Percentiles rank a stretch among this genome's conserved stretches.
Conservation (phyloP, 371 early-diverging fungal genomes). For the Mucor saturninus region DNA sequence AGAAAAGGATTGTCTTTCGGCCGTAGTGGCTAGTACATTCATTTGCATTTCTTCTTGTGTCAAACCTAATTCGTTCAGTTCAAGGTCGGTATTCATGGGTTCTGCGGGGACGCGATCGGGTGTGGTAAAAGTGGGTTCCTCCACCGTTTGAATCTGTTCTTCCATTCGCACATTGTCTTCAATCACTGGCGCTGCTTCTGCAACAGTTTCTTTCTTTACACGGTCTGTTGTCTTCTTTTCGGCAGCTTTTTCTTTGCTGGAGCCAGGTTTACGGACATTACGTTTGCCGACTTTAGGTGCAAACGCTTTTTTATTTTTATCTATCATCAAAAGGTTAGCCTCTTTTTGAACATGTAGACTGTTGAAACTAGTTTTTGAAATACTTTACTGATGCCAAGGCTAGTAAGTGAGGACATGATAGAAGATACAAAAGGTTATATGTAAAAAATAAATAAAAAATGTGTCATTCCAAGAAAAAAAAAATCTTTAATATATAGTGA, state of each 20-base stretch:
- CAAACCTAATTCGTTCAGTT: not conserved
- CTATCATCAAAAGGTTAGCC: constrained; percentile 6
- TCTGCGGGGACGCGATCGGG: not conserved
- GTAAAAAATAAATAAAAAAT: no score
- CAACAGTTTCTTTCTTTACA: constrained; percentile 5
- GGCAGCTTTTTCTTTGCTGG: constrained; percentile 3
- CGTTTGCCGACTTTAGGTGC: constrained; percentile 24
- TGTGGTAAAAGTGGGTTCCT: not conserved
- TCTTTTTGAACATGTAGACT: not conserved
- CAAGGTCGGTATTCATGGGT: not conserved
- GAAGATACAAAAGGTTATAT: no score
- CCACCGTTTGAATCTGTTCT: no score
- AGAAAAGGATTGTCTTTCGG: not conserved
- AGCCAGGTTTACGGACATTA: constrained; percentile 5
- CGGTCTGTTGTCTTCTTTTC: constrained; percentile 30
- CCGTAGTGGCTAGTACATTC: not conserved
- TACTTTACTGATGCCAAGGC: constrained; percentile 31
- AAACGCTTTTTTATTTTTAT: constrained; percentile 34
- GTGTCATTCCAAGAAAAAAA: no score
- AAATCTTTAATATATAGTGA: no score
- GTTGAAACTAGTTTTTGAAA: not conserved
- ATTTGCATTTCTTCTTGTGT: constrained; percentile 18
- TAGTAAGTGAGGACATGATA: constrained; percentile 33
- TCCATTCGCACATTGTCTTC: not conserved
- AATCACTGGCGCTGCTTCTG: not conserved